Evolutionary conservation across 495 filamentous ascomycete genomes (phyloP).

Genomic region (Aspergillus asperescens): DNA sequence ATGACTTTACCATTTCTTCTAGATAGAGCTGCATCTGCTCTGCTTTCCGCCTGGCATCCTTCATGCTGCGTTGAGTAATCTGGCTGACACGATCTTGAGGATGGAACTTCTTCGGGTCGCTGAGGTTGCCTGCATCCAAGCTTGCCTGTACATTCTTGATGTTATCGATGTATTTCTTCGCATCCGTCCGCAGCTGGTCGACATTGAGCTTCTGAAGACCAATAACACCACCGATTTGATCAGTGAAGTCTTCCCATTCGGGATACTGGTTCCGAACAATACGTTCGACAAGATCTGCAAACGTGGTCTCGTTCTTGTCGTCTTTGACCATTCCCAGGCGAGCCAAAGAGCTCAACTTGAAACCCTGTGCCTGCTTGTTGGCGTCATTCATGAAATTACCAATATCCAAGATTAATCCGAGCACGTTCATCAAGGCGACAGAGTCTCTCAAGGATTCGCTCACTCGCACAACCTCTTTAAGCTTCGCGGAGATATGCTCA

Average conservation of each 20-base stretch:
- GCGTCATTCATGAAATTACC: slow-evolving; percentile 99
- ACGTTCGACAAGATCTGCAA: slow-evolving; percentile 94
- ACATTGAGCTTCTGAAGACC: slow-evolving; percentile 90
- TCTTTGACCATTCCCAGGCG: slow-evolving; percentile 97
- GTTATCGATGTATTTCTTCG: slow-evolving; percentile 92
- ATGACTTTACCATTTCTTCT: slow-evolving; percentile 85
- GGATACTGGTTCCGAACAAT: slow-evolving; percentile 95
- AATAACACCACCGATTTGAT: slow-evolving; percentile 79
- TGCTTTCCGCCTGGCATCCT: slow-evolving; percentile 91
- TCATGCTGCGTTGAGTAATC: slow-evolving; percentile 89
- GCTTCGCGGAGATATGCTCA: slow-evolving; percentile 76
- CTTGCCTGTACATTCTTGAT: slow-evolving; percentile 88
- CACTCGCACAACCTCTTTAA: slow-evolving; percentile 75
- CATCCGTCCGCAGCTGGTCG: slow-evolving; percentile 81
- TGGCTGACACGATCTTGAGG: slow-evolving; percentile 92
- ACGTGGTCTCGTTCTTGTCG: slow-evolving; percentile 94
- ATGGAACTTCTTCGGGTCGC: slow-evolving; percentile 95
- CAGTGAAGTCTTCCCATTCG: slow-evolving; percentile 84
- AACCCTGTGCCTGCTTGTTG: slow-evolving; percentile 95
- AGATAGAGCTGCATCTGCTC: slow-evolving; percentile 93
- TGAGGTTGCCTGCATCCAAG: slow-evolving; percentile 89
- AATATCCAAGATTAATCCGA: slow-evolving; percentile 93
- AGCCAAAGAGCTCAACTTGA: slow-evolving; percentile 95
- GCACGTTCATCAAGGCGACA: slow-evolving; percentile 87
- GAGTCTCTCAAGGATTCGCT: slow-evolving; percentile 88